These are phyloP conservation scores for Spergularia marina DNA, from an alignment of 148 eudicot genomes.

Conservation along the genomic window DNA sequence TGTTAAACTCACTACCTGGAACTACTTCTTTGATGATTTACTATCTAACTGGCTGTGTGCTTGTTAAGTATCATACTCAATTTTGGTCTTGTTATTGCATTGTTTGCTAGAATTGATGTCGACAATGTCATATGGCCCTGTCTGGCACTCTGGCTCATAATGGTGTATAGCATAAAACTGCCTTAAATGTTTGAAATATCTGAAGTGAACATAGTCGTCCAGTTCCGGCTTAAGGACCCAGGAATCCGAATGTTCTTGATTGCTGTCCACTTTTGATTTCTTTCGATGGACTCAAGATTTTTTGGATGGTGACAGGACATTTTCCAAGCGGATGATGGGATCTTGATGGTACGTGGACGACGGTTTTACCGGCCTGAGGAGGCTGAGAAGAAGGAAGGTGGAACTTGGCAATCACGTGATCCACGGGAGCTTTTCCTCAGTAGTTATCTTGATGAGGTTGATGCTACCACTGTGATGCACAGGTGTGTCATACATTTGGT, in stretches of 20 bases:
- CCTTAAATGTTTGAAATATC: neutral
- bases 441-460: constrained; percentile 65
- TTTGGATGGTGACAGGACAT: constrained; percentile 55
- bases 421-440: constrained; percentile 86
- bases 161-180: neutral
- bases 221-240: neutral
- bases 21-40: too few species aligned
- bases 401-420: constrained; percentile 68
- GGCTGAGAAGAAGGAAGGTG: constrained; percentile 73
- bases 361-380: constrained; percentile 95
- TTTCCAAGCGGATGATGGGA: constrained; percentile 44
- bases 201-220: neutral
- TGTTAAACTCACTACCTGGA: too few species aligned
- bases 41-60: too few species aligned
- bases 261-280: neutral
- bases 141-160: too few species aligned
- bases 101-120: too few species aligned
- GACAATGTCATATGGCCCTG: too few species aligned
- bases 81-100: too few species aligned
- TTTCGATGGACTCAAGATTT: neutral
- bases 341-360: constrained; percentile 59
- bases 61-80: too few species aligned
- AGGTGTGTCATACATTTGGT: constrained; percentile 81
- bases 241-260: neutral
- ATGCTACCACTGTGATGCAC: constrained; percentile 84